Evolutionary conservation across 352 stramenopile species (phyloP).

Genomic region (Nothophytophthora sp.): DNA sequence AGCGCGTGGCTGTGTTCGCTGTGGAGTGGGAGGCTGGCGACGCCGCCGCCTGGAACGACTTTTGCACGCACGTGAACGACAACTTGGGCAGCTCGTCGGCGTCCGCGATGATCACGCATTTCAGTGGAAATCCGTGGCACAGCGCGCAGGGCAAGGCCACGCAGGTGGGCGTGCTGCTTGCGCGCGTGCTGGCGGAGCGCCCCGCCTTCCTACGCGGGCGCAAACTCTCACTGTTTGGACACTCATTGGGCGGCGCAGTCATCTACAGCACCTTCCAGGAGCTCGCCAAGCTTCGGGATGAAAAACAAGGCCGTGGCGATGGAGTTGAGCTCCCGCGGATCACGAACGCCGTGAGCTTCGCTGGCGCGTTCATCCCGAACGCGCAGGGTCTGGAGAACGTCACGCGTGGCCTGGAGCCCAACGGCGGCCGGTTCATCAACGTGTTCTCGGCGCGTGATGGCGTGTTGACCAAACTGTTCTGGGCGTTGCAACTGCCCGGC

Average conservation of each 20-base stretch:
- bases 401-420: constrained; percentile 31
- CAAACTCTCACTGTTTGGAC: constrained; percentile 71
- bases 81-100: constrained; percentile 50
- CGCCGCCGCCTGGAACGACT: constrained; percentile 72
- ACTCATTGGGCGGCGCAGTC: constrained; percentile 76
- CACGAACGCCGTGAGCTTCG: constrained; percentile 67
- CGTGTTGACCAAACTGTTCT: constrained; percentile 79
- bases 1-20: constrained; percentile 52
- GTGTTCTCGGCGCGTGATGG: constrained; percentile 76
- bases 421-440: constrained; percentile 65
- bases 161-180: constrained; percentile 73
- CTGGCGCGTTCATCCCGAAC: constrained; percentile 61
- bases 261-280: constrained; percentile 78
- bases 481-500: constrained; percentile 54
- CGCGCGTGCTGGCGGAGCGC: constrained; percentile 56
- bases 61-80: constrained; percentile 74
- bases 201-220: constrained; percentile 53
- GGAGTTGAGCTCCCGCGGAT: constrained; percentile 26
- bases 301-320: constrained; percentile 15
- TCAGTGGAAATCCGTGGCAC: constrained; percentile 84
- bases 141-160: constrained; percentile 80
- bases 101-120: constrained; percentile 67
- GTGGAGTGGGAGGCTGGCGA: constrained; percentile 84
- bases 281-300: constrained; percentile 42
- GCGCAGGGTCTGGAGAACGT: constrained; percentile 38